Base-by-base conservation (phyloP, 768 basidiomycete genomes). In the Suillus spraguei region DNA sequence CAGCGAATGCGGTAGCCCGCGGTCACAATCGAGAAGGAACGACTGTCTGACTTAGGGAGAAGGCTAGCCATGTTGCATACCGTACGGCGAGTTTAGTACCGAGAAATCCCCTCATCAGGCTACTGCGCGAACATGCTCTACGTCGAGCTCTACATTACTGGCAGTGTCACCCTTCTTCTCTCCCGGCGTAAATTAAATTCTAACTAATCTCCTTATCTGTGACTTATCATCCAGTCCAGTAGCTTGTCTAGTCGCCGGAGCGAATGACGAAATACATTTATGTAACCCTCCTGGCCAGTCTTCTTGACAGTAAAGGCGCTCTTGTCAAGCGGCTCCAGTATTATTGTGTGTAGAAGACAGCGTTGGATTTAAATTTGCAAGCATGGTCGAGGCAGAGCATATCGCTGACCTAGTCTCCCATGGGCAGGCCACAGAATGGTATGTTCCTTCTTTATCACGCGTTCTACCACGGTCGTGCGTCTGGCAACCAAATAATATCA, bases 211-310 rank as follows among this genome's bases (percentile, higher is more conserved):
- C 49, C 32, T 20, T 33, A 53, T 53, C 52, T 20, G 10, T 52
- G 1, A 33, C 52, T n/a, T 35, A 53, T 53, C 52, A 53, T 53
- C 50, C 50, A 53, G 52, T 53, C 50, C 50, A 53, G 52, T 53
- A 53, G 20, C 20, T 53, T 13, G 20, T 53, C 28, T 35, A 53
- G 20, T 53, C 6, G 3, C 33, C 52, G 33, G 52, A 53, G 52
- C 28, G 52, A 33, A 53, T 35, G 35, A 33, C 20, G 33, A 53
- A 36, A 53, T 20, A 33, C 17, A 20, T 53, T 53, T 35, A 33
- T 35, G 33, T 53, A 53, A 35, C 9, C 0, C 17, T 28, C 9
- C 16, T 50, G 28, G 28, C 28, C 4, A 28, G 28, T 28, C 50
- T 32, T 53, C 52, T 20, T 53, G 50, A 32, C 17, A 10, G 17